Evolutionary conservation across 257 asterid species (phyloP), one percentile per base, ranked within the genome.

Genomic region (Euphrasia confusa): DNA sequence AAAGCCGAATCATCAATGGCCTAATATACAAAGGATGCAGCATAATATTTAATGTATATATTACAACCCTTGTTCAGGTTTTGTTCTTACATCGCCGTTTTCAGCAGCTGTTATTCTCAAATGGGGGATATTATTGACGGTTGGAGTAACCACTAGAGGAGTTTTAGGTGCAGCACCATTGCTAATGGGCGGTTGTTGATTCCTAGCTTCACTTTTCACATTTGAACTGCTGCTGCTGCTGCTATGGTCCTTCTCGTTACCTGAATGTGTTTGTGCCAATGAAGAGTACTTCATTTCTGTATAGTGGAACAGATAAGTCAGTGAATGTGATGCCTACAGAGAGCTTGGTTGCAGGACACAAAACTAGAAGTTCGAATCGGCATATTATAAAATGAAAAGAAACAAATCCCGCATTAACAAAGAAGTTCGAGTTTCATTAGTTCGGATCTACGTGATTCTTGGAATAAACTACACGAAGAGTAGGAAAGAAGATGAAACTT

Each of bases 271-370:
- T 50, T 74, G 78, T 54, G 86, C 87, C 76, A 83, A 69, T 12
- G 83, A 80, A 47, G 94, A 83, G 74, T 78, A 80, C 67, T 71
- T 82, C 5, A 71, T 78, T 75, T 82, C 98, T 90, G 96, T 35
- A 65, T 62, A 30, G 56, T 55, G 33, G 60, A 74, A 58, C 4
- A 68, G 37, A 58, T 0, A n/a, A 54, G 62, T 49, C 55, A 7
- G 27, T 47, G 26, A 30, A 67, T 47, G 6, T 9, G 11, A 28
- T 30, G 12, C 47, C 33, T 30, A 28, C 4, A 28, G 4, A 28
- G 32, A 28, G 32, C 4, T 28, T 28, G 32, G 7, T 33, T 0
- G 1, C 0, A 5, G 37, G 5, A 4, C 37, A 32, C 1, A 4
- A 5, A 33, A 33, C 9, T 35, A 35, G 40, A 35, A 35, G 8